Evolutionary conservation across 345 rosid species (phyloP).

Genomic region (Populus deltoides): DNA sequence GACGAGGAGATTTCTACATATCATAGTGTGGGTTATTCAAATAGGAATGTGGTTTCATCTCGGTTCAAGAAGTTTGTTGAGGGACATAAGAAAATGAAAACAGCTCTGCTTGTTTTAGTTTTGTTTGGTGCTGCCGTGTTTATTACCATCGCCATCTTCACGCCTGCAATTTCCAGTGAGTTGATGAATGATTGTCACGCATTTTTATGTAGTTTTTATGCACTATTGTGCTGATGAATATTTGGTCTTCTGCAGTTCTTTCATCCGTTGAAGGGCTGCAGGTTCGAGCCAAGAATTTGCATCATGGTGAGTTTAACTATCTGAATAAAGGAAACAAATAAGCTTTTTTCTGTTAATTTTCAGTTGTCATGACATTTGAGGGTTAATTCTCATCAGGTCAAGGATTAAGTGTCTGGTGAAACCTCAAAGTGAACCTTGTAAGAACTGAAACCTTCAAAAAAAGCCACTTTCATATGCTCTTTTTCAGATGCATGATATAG

Average conservation of each 20-base stretch:
- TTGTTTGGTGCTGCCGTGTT: constrained; percentile 68
- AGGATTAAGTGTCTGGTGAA: not conserved
- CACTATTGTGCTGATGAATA: constrained; percentile 20
- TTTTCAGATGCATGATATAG: not conserved
- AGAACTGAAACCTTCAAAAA: not conserved
- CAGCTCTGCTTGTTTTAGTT: constrained; percentile 65
- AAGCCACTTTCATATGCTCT: not conserved
- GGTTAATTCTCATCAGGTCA: not conserved
- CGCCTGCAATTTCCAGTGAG: constrained; percentile 84
- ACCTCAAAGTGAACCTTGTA: not conserved
- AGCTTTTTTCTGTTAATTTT: not conserved
- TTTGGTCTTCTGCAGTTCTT: constrained; percentile 53
- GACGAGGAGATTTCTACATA: constrained; percentile 90
- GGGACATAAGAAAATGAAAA: constrained; percentile 58
- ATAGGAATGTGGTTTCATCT: constrained; percentile 43
- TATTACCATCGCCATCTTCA: constrained; percentile 61
- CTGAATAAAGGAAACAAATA: not conserved
- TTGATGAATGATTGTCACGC: not conserved
- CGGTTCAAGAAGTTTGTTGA: constrained; percentile 54
- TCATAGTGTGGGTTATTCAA: constrained; percentile 44
- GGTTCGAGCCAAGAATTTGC: constrained; percentile 43
- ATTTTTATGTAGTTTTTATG: constrained; percentile 2
- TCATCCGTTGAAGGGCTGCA: constrained; percentile 76
- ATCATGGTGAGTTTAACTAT: constrained; percentile 51
- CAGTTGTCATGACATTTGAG: constrained; percentile 1